Percentiles rank a stretch among this genome's conserved stretches.
These are phyloP conservation scores for Phellopilus nigrolimitatus DNA, from an alignment of 1,284 basidiomycete genomes.

Conservation along the genomic window DNA sequence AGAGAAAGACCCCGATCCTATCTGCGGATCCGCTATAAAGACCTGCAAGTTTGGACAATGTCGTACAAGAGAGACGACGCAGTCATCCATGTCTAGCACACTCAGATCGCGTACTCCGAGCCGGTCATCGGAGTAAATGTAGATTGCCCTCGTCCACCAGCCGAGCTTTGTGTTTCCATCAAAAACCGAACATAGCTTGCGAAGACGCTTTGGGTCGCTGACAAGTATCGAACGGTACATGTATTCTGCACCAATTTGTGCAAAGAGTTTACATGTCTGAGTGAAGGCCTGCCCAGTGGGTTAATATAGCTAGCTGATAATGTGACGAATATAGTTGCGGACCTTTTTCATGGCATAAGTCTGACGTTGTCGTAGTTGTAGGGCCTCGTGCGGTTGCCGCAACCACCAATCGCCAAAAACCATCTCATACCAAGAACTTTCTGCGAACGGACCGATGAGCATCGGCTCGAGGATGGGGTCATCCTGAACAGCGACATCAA, in stretches of 20 bases:
- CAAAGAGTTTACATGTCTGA: slow-evolving; percentile 52
- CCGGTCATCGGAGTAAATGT: slow-evolving; percentile 34
- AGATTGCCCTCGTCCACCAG: slow-evolving; percentile 62
- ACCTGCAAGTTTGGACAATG: slow-evolving; percentile 62
- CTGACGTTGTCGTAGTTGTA: slow-evolving; percentile 49
- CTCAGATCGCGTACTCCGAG: slow-evolving; percentile 25
- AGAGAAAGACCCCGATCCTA: slow-evolving; percentile 42
- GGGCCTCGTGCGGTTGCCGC: slow-evolving; percentile 49
- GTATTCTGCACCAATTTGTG: slow-evolving; percentile 51
- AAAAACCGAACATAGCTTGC: slow-evolving; percentile 42
- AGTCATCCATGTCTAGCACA: slow-evolving; percentile 31
- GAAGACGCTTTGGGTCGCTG: slow-evolving; percentile 47
- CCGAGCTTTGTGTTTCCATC: slow-evolving; percentile 48
- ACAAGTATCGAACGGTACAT: slow-evolving; percentile 63
- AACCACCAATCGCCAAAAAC: slow-evolving; percentile 48
- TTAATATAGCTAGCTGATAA: not conserved
- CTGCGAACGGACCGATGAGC: slow-evolving; percentile 43
- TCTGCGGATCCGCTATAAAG: slow-evolving; percentile 60
- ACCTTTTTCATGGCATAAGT: slow-evolving; percentile 66
- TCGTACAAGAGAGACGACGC: slow-evolving; percentile 14
- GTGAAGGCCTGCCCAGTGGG: slow-evolving; percentile 49
- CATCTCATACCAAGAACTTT: slow-evolving; percentile 56
- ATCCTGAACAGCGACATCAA: slow-evolving; percentile 62
- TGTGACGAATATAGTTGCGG: slow-evolving; percentile 21
- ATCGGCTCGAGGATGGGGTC: slow-evolving; percentile 53